A percentile compares a stretch with the other conserved stretches of the same genome.
Conservation (phyloP, 768 basidiomycete species). For the Hericium alpestre region DNA sequence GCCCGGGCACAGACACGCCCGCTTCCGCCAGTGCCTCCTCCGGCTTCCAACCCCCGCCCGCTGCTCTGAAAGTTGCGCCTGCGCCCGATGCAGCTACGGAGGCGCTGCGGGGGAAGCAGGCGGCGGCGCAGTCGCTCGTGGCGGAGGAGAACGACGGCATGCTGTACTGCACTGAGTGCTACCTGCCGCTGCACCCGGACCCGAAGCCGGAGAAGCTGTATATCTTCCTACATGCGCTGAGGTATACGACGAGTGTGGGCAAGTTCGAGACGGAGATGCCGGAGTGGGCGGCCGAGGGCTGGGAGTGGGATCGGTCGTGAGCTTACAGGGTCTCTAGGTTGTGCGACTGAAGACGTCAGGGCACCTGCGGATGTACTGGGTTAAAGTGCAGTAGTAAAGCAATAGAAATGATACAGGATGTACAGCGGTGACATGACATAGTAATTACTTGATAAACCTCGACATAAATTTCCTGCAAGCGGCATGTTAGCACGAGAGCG, state of each 20-base stretch:
- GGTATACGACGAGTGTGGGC: constrained; percentile 77
- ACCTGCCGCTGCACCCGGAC: constrained; percentile 86
- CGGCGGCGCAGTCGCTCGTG: constrained; percentile 21
- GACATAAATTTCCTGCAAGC: constrained; percentile 78
- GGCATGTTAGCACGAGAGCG: background rate
- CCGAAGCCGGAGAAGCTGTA: constrained; percentile 86
- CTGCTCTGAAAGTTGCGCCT: constrained; percentile 5
- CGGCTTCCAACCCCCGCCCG: constrained; percentile 6
- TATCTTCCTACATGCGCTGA: constrained; percentile 89
- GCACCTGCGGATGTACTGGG: no score
- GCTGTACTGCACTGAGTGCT: constrained; percentile 82
- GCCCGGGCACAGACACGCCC: background rate
- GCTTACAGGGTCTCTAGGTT: background rate
- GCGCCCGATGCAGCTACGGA: constrained; percentile 25
- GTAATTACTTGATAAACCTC: constrained; percentile 72
- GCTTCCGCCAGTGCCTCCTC: constrained; percentile 11
- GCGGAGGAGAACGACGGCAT: constrained; percentile 16
- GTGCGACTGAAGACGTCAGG: no score
- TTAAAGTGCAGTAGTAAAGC: background rate
- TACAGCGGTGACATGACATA: background rate
- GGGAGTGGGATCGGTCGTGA: constrained; percentile 36
- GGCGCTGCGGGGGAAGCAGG: constrained; percentile 9
- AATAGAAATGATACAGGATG: background rate
- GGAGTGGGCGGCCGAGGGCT: constrained; percentile 73
- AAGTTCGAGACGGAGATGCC: constrained; percentile 81